Evolutionary conservation across 805 yeast genomes (phyloP), one percentile per base, ranked within the genome.

Genomic region (Pichia pseudocactophila): DNA sequence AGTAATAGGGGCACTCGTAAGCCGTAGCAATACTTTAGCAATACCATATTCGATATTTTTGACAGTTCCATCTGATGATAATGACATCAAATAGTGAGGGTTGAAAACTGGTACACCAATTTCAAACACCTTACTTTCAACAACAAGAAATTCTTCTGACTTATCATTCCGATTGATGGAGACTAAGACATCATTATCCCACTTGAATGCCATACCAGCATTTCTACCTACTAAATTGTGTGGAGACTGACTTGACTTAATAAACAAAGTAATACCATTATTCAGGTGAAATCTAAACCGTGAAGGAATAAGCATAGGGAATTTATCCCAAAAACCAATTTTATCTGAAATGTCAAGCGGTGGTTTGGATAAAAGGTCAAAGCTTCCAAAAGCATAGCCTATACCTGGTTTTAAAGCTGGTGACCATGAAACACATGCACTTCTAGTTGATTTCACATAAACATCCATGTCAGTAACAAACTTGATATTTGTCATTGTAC

Each of bases 301-400:
- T 4, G 82, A 82, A 47, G 79, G 86, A 17, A 73, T 52, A 7
- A 73, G 52, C 18, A 75, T 62, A 2, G 82, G 67, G 33, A 78
- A 54, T 49, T 80, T 80, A 58, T 80, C 88, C 88, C 88, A 80
- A 50, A 80, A 77, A 4, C 88, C 88, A 7, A 80, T 52, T 47
- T 76, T 76, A 8, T 69, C 63, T 2, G 84, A 77, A 1, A 76
- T 76, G 54, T 80, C 88, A 20, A 79, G 57, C 2, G 83, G 83
- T 1, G 88, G 84, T 51, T 80, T 80, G 0, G 85, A 78, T 40
- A 80, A 68, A 40, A 70, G 75, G 57, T 80, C 87, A 54, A 80
- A 74, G 60, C 80, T 76, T 35, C 75, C 58, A 78, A 80, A 75
- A 2, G 78, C 73, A 20, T 80, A 70, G 54, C 70, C 71, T 30